Evolutionary conservation across 176 grass and related monocot species (phyloP).

Genomic region (Triticum timopheevii): DNA sequence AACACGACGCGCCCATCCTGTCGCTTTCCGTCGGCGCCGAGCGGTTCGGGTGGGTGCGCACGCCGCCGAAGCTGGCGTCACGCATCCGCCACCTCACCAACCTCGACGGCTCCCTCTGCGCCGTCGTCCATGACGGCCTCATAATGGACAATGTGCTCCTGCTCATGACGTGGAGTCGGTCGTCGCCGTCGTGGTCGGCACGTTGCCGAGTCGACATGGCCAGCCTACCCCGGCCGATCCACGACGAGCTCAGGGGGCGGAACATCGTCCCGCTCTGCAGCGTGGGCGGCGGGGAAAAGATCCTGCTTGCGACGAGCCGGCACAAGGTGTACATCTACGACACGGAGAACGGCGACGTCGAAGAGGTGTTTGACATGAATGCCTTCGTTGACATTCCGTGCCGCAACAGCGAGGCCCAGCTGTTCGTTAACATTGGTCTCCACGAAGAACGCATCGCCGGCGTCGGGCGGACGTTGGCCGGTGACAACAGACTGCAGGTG

Average conservation of each 20-base stretch:
- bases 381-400: neutral
- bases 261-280: constrained; percentile 17
- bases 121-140: neutral
- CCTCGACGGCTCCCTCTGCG: constrained; percentile 19
- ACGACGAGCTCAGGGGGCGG: constrained; percentile 1
- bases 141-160: neutral
- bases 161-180: neutral
- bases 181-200: neutral
- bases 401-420: neutral
- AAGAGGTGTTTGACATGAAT: neutral
- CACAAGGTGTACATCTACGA: constrained; percentile 12
- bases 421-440: neutral
- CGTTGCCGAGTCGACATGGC: neutral
- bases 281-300: neutral
- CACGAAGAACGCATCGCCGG: neutral
- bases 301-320: constrained; percentile 22
- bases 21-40: constrained; percentile 1
- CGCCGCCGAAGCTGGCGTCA: neutral
- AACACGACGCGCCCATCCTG: neutral
- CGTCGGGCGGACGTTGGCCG: neutral
- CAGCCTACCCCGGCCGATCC: neutral
- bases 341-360: neutral
- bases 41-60: constrained; percentile 14
- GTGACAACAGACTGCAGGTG: neutral
- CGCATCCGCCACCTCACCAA: neutral